Evolutionary conservation across 2,329 filamentous ascomycete species (phyloP).

Genomic region (Phaeosphaeriaceae sp.): DNA sequence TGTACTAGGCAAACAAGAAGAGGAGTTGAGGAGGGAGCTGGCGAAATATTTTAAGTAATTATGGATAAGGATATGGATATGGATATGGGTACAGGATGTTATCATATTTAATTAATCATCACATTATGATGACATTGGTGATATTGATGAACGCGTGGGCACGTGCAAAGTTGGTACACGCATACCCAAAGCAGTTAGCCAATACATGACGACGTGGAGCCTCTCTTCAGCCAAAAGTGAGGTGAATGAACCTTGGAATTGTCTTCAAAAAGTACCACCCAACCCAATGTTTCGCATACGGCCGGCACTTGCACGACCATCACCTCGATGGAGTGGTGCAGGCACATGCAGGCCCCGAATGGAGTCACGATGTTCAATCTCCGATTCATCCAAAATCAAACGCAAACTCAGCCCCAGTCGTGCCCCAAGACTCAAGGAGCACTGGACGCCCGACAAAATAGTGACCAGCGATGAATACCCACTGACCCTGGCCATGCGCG

Average conservation of each 20-base stretch:
- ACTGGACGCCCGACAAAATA: conserved; percentile 24
- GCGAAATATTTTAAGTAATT: conserved; percentile 7
- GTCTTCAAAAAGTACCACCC: neutral
- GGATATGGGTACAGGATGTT: no score
- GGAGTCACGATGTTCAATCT: no score
- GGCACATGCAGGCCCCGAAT: conserved; percentile 4
- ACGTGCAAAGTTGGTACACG: neutral
- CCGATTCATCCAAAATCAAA: no score
- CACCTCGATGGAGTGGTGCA: conserved; percentile 4
- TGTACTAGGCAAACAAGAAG: conserved; percentile 36
- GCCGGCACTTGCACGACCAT: conserved; percentile 11
- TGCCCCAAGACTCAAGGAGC: no score
- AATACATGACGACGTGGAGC: neutral
- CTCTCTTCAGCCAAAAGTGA: neutral
- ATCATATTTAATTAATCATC: no score
- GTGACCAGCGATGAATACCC: conserved; percentile 21
- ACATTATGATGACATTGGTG: no score
- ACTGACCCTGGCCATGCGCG: conserved; percentile 13
- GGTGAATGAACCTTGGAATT: no score
- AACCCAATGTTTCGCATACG: conserved; percentile 28
- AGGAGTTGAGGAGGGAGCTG: conserved; percentile 33
- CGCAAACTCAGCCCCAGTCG: no score
- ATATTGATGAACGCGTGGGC: neutral
- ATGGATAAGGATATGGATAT: no score
- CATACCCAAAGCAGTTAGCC: neutral